Conservation (phyloP, 306 rosid species). For the Cicer chorassanicum region DNA sequence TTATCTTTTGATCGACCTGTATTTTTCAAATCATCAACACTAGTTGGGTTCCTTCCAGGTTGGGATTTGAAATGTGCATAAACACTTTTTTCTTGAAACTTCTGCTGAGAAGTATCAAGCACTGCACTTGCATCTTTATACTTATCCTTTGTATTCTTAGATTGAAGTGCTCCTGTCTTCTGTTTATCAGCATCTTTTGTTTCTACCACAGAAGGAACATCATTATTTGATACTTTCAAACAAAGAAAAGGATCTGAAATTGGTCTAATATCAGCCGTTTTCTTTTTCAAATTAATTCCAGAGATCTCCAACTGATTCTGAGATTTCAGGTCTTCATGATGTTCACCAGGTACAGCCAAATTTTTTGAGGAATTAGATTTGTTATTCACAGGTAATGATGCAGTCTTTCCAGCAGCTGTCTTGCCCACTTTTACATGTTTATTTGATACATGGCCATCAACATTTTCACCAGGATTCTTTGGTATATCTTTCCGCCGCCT, state of each 20-base stretch:
- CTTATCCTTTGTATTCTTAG: slow-evolving; percentile 64
- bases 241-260: slow-evolving; percentile 58
- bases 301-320: slow-evolving; percentile 61
- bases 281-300: slow-evolving; percentile 61
- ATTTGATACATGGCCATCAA: slow-evolving; percentile 59
- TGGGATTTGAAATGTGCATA: slow-evolving; percentile 63
- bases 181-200: slow-evolving; percentile 65
- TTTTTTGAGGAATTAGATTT: slow-evolving; percentile 55
- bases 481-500: slow-evolving; percentile 81
- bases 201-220: slow-evolving; percentile 53
- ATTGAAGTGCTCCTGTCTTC: slow-evolving; percentile 58
- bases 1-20: slow-evolving; percentile 59
- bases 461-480: slow-evolving; percentile 66
- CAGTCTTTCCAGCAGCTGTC: slow-evolving; percentile 62
- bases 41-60: slow-evolving; percentile 57
- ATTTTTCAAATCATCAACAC: slow-evolving; percentile 57
- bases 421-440: slow-evolving; percentile 68
- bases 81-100: slow-evolving; percentile 64
- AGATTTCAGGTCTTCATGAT: slow-evolving; percentile 55
- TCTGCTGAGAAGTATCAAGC: slow-evolving; percentile 56
- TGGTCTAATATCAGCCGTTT: slow-evolving; percentile 61
- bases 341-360: slow-evolving; percentile 55
- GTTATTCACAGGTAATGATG: slow-evolving; percentile 57
- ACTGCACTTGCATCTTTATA: slow-evolving; percentile 65
- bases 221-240: slow-evolving; percentile 62